Base-by-base conservation (phyloP, 2,329 filamentous ascomycete genomes). In the Falciphora oryzae region DNA sequence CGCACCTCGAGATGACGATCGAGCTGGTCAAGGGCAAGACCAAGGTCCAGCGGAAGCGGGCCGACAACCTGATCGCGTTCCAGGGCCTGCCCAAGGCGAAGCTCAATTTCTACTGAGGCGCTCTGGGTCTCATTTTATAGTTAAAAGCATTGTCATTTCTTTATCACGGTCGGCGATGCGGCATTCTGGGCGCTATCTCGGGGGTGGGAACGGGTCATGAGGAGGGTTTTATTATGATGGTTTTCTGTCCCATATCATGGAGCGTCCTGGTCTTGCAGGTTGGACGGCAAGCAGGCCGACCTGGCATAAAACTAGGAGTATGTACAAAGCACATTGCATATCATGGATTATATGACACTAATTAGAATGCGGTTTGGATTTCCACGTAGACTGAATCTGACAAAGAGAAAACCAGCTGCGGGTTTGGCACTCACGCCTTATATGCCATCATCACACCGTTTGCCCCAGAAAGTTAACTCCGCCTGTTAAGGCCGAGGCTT, bases 11-110 rank as follows among this genome's bases (percentile, higher is more conserved):
- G 70, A 83, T 91, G 80, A 79, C 96, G 57, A 79, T 89, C 74
- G 80, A 88, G 63, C 77, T 93, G 77, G 87, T 97, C 61, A 87
- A 90, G 72, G 90, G 87, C 29, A 94, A 90, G 78, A 77, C 83
- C 59, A 18, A 27, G 22, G 31, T 62, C 13, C n/a, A 16, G n/a
- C 50, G 60, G 14, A 64, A 53, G 22, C 58, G 31, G 31, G 29
- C 59, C 18, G 57, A 63, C 10, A 16, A n/a, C 61, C 18, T 31
- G 8, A 57, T 62, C 5, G 28, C 13, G 8, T 62, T 62, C 25
- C n/a, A 57, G 22, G 27, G 31, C 16, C 27, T 32, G 57, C 22
- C 27, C 57, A 22, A 5, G 22, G 18, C 7, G 44, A 53, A 53
- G 22, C 18, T 22, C 44, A 7, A 25, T 25, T 53, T 10, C 44